These are phyloP conservation scores for Cutaneotrichosporon mucoides DNA, from an alignment of 1,284 basidiomycete species.

Conservation along the genomic window DNA sequence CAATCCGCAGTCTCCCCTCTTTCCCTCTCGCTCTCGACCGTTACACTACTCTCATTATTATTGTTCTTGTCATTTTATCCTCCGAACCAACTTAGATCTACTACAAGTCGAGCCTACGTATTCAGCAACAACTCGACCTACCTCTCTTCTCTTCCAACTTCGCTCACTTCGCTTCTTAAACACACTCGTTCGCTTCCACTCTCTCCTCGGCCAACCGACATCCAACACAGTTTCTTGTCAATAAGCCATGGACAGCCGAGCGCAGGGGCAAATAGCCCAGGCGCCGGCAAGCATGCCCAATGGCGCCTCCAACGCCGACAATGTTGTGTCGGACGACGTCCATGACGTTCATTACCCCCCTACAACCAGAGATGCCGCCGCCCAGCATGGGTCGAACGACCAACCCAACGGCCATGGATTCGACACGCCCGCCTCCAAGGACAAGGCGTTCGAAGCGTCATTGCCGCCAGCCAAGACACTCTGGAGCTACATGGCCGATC, in stretches of 20 bases:
- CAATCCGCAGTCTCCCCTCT: too few relatives aligned
- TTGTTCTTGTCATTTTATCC: too few relatives aligned
- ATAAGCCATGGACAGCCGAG: not conserved
- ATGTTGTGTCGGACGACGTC: not conserved
- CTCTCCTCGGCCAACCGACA: not conserved
- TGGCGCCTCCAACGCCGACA: not conserved
- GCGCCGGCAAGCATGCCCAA: slow-evolving; percentile 1
- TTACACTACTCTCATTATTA: too few relatives aligned
- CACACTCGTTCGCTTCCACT: not conserved
- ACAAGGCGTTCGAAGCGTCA: not conserved
- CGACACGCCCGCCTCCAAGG: not conserved
- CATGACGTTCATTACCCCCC: not conserved
- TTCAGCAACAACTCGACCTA: too few relatives aligned
- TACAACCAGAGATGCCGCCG: not conserved
- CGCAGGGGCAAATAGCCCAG: not conserved
- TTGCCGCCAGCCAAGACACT: slow-evolving; percentile 21
- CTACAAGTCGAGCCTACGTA: too few relatives aligned
- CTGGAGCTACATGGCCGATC: slow-evolving; percentile 33
- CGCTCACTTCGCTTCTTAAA: not conserved
- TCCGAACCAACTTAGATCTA: too few relatives aligned
- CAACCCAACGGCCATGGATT: not conserved
- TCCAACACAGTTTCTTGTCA: not conserved
- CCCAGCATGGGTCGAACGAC: not conserved
- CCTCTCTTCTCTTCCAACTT: not conserved
- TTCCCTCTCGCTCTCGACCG: too few relatives aligned